Conservation (phyloP, 768 basidiomycete species). For the Gautieria morchelliformis region DNA sequence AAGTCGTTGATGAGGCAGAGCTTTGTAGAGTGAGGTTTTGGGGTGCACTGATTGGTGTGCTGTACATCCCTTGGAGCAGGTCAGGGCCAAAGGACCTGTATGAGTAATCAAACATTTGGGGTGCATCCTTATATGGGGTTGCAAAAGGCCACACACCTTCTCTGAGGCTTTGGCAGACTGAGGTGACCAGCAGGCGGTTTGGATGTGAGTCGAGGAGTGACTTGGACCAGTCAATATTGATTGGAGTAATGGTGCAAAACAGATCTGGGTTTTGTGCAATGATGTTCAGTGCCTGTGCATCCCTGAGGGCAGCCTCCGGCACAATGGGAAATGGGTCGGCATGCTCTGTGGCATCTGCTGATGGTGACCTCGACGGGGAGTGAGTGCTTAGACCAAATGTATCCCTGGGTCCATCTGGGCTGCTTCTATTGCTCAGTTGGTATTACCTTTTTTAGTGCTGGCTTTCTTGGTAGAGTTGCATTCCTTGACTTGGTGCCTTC, state of each 20-base stretch:
- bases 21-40: slow-evolving; percentile 19
- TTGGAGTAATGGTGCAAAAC: slow-evolving; percentile 28
- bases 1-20: slow-evolving; percentile 25
- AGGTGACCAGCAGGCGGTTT: slow-evolving; percentile 28
- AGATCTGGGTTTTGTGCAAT: slow-evolving; percentile 21
- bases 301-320: neutral
- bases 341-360: neutral
- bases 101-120: neutral
- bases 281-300: slow-evolving; percentile 15
- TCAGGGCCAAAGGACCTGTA: slow-evolving; percentile 17
- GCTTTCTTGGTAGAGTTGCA: too few species aligned
- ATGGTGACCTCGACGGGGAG: neutral
- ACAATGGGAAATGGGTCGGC: neutral
- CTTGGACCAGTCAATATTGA: slow-evolving; percentile 25
- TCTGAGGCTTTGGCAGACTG: too few species aligned
- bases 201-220: slow-evolving; percentile 24
- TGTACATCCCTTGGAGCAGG: slow-evolving; percentile 21
- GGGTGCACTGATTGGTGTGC: slow-evolving; percentile 18
- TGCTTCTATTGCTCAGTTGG: neutral
- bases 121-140: slow-evolving; percentile 30
- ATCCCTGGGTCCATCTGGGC: too few species aligned
- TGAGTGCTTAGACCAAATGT: neutral
- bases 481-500: too few species aligned
- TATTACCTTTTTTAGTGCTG: neutral
- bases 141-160: slow-evolving; percentile 34